Evolutionary conservation across 148 eudicot species (phyloP).

Genomic region (Spergularia bocconei): DNA sequence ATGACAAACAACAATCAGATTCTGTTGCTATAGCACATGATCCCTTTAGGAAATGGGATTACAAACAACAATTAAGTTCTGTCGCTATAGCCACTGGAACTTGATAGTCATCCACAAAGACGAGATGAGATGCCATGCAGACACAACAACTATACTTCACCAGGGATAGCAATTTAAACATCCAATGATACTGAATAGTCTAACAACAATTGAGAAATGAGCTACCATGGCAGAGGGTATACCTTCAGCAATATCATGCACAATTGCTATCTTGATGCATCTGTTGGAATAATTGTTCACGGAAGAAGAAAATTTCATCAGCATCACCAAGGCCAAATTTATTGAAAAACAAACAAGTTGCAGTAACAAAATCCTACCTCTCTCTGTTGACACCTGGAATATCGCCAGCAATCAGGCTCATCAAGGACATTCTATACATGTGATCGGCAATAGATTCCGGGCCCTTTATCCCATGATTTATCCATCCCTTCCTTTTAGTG

Average conservation of each 20-base stretch:
- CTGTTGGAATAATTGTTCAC: conserved; percentile 33
- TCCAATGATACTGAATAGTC: neutral
- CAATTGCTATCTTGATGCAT: conserved; percentile 96
- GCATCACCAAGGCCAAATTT: neutral
- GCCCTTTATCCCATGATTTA: conserved; percentile 79
- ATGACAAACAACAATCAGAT: neutral
- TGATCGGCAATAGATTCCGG: conserved; percentile 99
- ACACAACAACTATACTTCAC: neutral
- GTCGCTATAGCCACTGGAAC: neutral
- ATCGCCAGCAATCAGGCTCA: conserved; percentile 85
- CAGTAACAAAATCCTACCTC: conserved; percentile 43
- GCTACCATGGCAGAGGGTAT: conserved; percentile 12
- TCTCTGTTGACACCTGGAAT: conserved; percentile 81
- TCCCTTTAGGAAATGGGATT: neutral
- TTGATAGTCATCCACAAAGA: neutral
- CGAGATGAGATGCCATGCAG: neutral
- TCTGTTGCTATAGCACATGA: neutral
- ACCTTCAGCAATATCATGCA: conserved; percentile 99
- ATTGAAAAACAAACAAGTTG: neutral
- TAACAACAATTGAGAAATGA: neutral
- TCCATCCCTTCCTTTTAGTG: conserved; percentile 94
- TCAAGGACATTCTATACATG: conserved; percentile 95
- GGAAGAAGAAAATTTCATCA: conserved; percentile 5
- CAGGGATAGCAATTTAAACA: neutral
- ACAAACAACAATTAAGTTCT: neutral